A percentile compares a stretch with the other conserved stretches of the same genome.
Conservation (phyloP, 2,329 filamentous ascomycete genomes). For the Fusarium illudens region DNA sequence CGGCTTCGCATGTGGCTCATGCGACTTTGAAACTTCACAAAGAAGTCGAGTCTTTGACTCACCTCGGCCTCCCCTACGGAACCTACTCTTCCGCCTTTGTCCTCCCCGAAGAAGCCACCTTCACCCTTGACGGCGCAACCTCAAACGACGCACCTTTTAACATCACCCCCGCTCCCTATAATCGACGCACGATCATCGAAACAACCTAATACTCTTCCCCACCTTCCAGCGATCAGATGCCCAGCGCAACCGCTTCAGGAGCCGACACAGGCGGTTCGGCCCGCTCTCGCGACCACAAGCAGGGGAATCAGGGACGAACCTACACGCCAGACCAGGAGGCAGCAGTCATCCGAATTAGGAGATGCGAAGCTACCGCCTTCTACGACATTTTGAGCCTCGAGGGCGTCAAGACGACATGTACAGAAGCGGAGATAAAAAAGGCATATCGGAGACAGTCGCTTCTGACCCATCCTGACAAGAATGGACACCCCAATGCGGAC, state of each 20-base stretch:
- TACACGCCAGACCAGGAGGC: conserved; percentile 92
- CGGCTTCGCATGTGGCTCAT: conserved; percentile 10
- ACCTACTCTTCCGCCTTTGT: not conserved
- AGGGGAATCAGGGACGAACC: conserved; percentile 77
- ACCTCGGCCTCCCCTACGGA: not conserved
- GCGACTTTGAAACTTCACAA: conserved; percentile 11
- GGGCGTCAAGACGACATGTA: conserved; percentile 67
- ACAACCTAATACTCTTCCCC: not conserved
- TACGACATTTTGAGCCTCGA: conserved; percentile 92
- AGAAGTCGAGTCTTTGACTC: not conserved
- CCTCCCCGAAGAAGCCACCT: conserved; percentile 34
- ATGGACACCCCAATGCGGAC: conserved; percentile 92
- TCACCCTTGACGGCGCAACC: conserved; percentile 20
- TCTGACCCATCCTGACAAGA: conserved; percentile 98
- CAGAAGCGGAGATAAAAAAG: conserved; percentile 93
- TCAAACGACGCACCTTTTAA: conserved; percentile 7
- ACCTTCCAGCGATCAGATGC: conserved; percentile 39
- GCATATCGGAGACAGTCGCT: conserved; percentile 94
- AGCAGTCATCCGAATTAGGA: conserved; percentile 87
- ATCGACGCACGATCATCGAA: conserved; percentile 7
- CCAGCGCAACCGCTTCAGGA: conserved; percentile 63
- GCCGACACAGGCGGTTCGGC: conserved; percentile 58
- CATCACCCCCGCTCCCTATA: not conserved
- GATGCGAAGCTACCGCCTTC: conserved; percentile 85
- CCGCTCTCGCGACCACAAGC: conserved; percentile 72